Evolutionary conservation across 164 flowering plant species (phyloP), one percentile per base, ranked within the genome.

Genomic region (Chimonanthus salicifolius): DNA sequence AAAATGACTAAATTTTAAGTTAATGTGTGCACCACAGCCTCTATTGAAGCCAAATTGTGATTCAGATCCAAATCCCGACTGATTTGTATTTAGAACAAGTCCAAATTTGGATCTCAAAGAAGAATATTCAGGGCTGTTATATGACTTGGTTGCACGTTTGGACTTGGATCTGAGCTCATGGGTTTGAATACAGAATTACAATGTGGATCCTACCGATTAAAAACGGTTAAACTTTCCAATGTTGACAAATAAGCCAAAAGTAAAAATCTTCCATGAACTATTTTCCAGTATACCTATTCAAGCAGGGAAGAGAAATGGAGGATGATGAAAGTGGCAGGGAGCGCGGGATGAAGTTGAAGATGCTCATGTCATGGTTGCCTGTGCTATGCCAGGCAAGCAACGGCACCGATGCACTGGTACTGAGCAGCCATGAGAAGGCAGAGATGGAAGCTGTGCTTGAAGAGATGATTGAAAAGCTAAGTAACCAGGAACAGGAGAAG

Each of bases 331-430:
- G n/a, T 4, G 71, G 18, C 13, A 70, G 54, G 72, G 73, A 33
- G 0, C 74, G 75, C 71, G 62, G 75, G 62, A 78, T 73, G 7
- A 85, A 74, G 79, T 74, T 82, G 89, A 84, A 85, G 76, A 72
- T 94, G 86, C 68, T 94, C 18, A 69, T 83, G 71, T 74, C 87
- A 7, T 94, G 98, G 98, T 73, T 94, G 70, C 97, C 98, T n/a
- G 75, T 94, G 83, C 82, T 92, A 2, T 94, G 98, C 76, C 76
- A 85, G 8, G 93, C 86, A 3, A 89, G 87, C 85, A 90, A 81
- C 63, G 98, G 98, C 71, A 80, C 77, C 0, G 92, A 92, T 76
- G 78, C 80, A 0, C 94, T 91, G 0, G 79, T 86, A 0, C 72
- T 94, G 58, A 90, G 83, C 83, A 74, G 62, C 11, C 58, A n/a